These are phyloP conservation scores for Trichosporon sp. DNA, from an alignment of 1,284 basidiomycete species.

Conservation along the genomic window DNA sequence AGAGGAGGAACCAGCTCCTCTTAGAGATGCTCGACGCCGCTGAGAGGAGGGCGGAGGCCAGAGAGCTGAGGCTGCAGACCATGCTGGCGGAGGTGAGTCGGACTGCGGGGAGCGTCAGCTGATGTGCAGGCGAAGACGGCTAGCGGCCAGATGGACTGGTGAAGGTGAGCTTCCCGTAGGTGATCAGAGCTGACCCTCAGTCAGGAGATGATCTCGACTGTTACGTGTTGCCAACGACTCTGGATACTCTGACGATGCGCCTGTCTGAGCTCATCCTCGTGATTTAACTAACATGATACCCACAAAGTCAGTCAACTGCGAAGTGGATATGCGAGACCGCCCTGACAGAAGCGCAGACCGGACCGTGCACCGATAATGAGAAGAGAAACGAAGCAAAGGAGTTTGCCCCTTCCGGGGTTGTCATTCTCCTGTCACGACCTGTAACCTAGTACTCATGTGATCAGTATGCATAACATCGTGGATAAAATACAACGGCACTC, in stretches of 20 bases:
- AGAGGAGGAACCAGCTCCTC: conserved; percentile 7
- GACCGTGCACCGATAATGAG: background rate
- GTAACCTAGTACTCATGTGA: background rate
- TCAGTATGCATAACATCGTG: conserved; percentile 14
- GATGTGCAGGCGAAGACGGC: conserved; percentile 16
- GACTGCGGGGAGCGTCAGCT: background rate
- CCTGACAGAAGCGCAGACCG: too few species aligned
- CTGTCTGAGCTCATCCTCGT: too few species aligned
- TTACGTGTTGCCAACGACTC: background rate
- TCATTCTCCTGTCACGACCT: background rate
- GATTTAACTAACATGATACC: background rate
- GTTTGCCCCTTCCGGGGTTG: background rate
- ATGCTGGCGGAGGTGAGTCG: conserved; percentile 20
- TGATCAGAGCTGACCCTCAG: background rate
- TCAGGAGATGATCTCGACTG: background rate
- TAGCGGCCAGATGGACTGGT: conserved; percentile 22
- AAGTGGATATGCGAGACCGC: background rate
- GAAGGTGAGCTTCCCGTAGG: background rate
- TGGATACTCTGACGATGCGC: background rate
- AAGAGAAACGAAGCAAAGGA: background rate
- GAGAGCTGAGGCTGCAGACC: conserved; percentile 17
- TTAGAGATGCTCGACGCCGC: conserved; percentile 16
- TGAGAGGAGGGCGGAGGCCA: conserved; percentile 13
- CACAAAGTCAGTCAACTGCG: background rate
- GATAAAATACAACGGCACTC: conserved; percentile 11